A percentile compares a stretch with the other conserved stretches of the same genome.
phyloP scores from a whole-genome alignment of 768 basidiomycete species.

The Coprinopsis sp. region DNA sequence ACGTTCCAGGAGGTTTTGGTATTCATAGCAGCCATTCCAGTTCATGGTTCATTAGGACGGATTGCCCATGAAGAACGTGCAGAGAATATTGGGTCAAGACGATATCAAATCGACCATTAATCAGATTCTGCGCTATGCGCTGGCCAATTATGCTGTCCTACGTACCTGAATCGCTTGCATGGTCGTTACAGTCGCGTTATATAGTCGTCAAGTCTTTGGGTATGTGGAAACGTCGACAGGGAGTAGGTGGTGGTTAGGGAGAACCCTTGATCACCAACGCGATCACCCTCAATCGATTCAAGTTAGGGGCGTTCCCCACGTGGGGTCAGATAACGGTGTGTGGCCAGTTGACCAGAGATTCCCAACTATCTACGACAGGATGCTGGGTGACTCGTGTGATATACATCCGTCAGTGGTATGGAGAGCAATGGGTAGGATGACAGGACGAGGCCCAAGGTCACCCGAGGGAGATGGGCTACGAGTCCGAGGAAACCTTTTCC shows the following conservation, averaged over 20 bases:
- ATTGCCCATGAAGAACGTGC: too few species aligned
- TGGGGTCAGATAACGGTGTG: not conserved
- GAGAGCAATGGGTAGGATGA: not conserved
- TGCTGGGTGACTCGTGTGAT: too few species aligned
- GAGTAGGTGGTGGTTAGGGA: conserved; percentile 15
- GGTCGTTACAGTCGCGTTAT: too few species aligned
- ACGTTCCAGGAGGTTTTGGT: too few species aligned
- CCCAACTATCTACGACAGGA: too few species aligned
- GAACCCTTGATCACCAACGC: not conserved
- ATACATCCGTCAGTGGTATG: too few species aligned
- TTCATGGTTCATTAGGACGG: too few species aligned
- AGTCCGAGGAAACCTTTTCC: conserved; percentile 10
- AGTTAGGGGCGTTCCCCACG: conserved; percentile 9
- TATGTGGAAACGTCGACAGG: conserved; percentile 10
- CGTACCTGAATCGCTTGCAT: conserved; percentile 46
- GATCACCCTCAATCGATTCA: conserved; percentile 26
- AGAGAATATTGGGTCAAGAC: too few species aligned
- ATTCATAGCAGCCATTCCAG: too few species aligned
- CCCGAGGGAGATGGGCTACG: not conserved
- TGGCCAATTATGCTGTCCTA: conserved; percentile 13
- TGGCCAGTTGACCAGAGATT: not conserved
- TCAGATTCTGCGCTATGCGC: too few species aligned
- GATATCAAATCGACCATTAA: too few species aligned
- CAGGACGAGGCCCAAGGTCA: not conserved
- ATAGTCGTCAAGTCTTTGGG: too few species aligned